A percentile compares a stretch with the other conserved stretches of the same genome.
Evolutionary conservation across 2,329 filamentous ascomycete species (phyloP).

Genomic region (Sporothrix globosa): DNA sequence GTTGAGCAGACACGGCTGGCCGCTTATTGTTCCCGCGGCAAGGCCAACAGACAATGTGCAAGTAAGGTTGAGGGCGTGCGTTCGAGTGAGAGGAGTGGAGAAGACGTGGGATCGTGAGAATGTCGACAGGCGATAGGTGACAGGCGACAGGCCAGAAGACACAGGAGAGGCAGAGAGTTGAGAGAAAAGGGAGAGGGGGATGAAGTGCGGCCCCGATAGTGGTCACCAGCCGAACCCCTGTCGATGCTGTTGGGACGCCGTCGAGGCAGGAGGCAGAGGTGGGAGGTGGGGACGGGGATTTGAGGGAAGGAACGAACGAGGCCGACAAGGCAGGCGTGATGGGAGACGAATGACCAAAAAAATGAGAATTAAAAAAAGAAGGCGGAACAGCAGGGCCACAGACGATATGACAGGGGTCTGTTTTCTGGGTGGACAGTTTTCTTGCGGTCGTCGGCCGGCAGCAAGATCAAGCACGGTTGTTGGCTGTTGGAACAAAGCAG

Average conservation of each 20-base stretch:
- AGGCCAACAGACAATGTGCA: background rate
- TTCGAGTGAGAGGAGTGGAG: background rate
- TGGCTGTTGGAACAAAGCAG: conserved; percentile 10
- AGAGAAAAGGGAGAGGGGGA: background rate
- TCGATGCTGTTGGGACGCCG: conserved; percentile 17
- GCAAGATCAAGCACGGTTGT: background rate
- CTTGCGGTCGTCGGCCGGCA: background rate
- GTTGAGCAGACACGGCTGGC: conserved; percentile 18
- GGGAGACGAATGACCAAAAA: background rate
- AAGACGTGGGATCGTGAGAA: background rate
- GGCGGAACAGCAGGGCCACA: background rate
- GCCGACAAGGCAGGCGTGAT: conserved; percentile 3
- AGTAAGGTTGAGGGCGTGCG: conserved; percentile 9
- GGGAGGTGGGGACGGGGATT: background rate
- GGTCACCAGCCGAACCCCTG: conserved; percentile 10
- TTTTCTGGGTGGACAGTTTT: background rate
- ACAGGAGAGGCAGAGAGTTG: background rate
- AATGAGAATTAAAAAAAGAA: background rate
- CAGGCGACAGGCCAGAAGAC: background rate
- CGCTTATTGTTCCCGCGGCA: conserved; percentile 11
- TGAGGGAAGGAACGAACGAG: conserved; percentile 17
- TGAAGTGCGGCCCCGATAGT: conserved; percentile 29
- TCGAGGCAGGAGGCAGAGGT: conserved; percentile 11
- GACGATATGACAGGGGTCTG: background rate
- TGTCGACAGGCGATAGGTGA: background rate